A percentile compares a stretch with the other conserved stretches of the same genome.
Evolutionary conservation across 768 basidiomycete genomes (phyloP).

Genomic region (Lentinula detonsa): DNA sequence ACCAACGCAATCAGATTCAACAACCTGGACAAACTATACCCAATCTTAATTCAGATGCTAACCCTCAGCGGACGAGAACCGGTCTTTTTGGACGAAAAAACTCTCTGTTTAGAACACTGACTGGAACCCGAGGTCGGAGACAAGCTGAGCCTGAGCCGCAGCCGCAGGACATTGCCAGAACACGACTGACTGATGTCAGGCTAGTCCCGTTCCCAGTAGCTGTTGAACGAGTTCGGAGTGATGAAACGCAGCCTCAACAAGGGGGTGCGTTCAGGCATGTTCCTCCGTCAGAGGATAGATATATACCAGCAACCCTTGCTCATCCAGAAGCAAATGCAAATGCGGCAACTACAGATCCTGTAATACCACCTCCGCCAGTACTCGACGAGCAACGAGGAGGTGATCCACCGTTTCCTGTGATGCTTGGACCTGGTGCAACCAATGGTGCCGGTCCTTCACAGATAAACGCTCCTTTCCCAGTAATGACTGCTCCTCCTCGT

Average conservation of each 20-base stretch:
- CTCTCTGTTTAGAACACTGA: slow-evolving; percentile 40
- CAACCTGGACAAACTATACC: neutral
- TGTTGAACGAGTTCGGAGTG: neutral
- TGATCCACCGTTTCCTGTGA: neutral
- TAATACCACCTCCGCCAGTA: neutral
- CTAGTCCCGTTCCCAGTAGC: slow-evolving; percentile 3
- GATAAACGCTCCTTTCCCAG: neutral
- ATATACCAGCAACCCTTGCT: neutral
- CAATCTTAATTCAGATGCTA: neutral
- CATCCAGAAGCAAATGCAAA: neutral
- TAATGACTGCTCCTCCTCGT: slow-evolving; percentile 6
- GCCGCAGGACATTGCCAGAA: slow-evolving; percentile 4
- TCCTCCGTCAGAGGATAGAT: slow-evolving; percentile 13
- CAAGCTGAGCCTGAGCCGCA: slow-evolving; percentile 9
- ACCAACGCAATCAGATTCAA: neutral
- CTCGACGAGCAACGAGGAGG: neutral
- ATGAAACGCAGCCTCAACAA: slow-evolving; percentile 4
- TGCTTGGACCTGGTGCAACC: neutral
- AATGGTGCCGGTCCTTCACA: neutral
- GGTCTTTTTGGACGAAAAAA: slow-evolving; percentile 23
- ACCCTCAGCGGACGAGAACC: slow-evolving; percentile 13
- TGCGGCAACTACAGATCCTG: neutral
- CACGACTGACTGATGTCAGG: neutral
- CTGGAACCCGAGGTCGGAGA: slow-evolving; percentile 14
- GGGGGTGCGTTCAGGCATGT: slow-evolving; percentile 9